Evolutionary conservation across 331 rosid genomes (phyloP).

Genomic region (Cydonia oblonga): DNA sequence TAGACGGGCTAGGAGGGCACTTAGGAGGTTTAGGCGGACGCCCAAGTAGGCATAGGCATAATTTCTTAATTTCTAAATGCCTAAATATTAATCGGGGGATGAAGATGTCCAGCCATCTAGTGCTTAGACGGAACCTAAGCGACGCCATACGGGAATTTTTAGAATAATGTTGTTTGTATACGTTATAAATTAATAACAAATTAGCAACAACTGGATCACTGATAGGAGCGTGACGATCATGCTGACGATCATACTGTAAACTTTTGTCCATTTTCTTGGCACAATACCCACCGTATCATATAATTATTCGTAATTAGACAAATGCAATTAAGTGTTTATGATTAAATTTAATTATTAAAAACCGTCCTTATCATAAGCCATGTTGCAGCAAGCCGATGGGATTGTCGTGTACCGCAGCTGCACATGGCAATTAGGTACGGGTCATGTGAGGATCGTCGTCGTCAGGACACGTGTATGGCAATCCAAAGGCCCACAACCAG

Average conservation of each 20-base stretch:
- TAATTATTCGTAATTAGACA: not conserved
- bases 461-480: too few relatives aligned
- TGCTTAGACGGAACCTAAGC: rapidly evolving
- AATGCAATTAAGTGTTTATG: not conserved
- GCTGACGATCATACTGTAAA: not conserved
- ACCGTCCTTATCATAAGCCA: slow-evolving; percentile 2
- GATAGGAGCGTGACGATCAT: too few relatives aligned
- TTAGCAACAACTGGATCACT: too few relatives aligned
- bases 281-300: not conserved
- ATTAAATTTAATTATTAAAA: not conserved
- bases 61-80: too few relatives aligned
- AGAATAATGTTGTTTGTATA: too few relatives aligned
- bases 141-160: rapidly evolving
- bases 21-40: too few relatives aligned
- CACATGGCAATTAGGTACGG: slow-evolving; percentile 45
- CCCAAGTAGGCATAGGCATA: rapidly evolving
- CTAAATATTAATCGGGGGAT: too few relatives aligned
- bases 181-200: not conserved
- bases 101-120: too few relatives aligned
- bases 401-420: slow-evolving; percentile 19
- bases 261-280: not conserved
- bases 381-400: slow-evolving; percentile 10
- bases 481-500: not conserved
- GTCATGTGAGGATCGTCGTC: slow-evolving; percentile 20
- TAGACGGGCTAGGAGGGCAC: too few relatives aligned